A percentile compares a stretch with the other conserved stretches of the same genome.
These are phyloP conservation scores for Aspergillus quadricinctus DNA, from an alignment of 2,329 filamentous ascomycete species.

Conservation along the genomic window DNA sequence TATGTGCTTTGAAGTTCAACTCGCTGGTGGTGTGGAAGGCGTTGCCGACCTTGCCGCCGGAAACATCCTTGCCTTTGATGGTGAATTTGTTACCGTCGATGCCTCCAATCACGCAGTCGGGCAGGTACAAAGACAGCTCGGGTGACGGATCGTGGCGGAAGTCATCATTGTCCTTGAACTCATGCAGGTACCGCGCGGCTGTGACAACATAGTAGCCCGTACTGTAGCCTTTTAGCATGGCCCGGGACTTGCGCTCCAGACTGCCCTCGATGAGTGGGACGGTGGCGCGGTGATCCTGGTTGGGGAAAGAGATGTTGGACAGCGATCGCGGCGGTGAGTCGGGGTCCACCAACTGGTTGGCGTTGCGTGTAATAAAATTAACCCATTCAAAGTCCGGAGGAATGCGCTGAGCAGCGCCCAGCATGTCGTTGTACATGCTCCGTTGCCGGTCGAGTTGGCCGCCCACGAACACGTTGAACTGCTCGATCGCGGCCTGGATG, in stretches of 20 bases:
- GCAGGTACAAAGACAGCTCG: conserved; percentile 85
- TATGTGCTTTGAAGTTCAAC: conserved; percentile 82
- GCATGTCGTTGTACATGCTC: conserved; percentile 78
- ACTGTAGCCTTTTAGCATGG: conserved; percentile 73
- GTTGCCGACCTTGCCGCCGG: conserved; percentile 69
- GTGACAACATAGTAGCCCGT: conserved; percentile 88
- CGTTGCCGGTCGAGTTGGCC: conserved; percentile 78
- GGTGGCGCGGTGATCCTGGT: conserved; percentile 77
- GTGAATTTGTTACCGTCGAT: conserved; percentile 79
- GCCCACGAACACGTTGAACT: conserved; percentile 76
- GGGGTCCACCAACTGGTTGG: conserved; percentile 71
- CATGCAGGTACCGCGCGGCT: conserved; percentile 82
- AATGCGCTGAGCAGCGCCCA: conserved; percentile 70
- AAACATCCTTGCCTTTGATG: conserved; percentile 90
- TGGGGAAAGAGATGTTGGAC: conserved; percentile 74
- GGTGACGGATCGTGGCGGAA: conserved; percentile 58
- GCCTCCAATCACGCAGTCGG: conserved; percentile 76
- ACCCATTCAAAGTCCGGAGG: conserved; percentile 88
- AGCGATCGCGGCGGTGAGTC: conserved; percentile 69
- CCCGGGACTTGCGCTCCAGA: conserved; percentile 84
- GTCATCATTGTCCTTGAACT: conserved; percentile 90
- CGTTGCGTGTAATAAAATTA: conserved; percentile 70
- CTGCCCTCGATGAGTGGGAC: conserved; percentile 81
- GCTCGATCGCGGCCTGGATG: conserved; percentile 74
- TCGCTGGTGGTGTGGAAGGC: conserved; percentile 78